phyloP scores from a whole-genome alignment of 305 asterid species.

The Fraxinus angustifolia region DNA sequence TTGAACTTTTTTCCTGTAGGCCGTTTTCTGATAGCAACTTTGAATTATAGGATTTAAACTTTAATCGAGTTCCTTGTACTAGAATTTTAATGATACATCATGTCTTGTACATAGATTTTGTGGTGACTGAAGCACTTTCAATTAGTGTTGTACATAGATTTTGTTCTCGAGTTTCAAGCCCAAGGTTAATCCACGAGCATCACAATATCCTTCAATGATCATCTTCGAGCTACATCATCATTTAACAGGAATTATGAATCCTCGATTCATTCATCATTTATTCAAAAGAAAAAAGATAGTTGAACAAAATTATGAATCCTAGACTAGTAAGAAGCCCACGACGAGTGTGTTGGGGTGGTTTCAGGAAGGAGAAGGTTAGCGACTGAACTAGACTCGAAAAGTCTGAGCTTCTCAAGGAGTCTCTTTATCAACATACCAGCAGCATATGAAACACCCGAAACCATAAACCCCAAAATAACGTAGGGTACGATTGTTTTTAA shows the following conservation, averaged over 20 bases:
- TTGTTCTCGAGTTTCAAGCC: neutral
- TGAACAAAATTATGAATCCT: neutral
- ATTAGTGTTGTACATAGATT: neutral
- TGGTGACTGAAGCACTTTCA: neutral
- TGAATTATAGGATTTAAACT: conserved; percentile 26
- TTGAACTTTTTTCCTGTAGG: conserved; percentile 11
- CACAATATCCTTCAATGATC: neutral
- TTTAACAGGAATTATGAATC: neutral
- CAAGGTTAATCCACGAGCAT: neutral
- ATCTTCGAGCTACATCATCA: neutral
- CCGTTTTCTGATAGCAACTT: conserved; percentile 23
- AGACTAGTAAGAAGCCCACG: conserved; percentile 42
- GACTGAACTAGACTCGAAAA: conserved; percentile 42
- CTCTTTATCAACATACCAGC: conserved; percentile 56
- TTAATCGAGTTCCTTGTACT: neutral
- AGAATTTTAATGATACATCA: too few species aligned
- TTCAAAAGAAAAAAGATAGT: neutral
- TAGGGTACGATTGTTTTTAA: conserved; percentile 44
- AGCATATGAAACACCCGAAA: conserved; percentile 62
- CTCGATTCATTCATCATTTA: neutral
- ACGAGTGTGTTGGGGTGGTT: conserved; percentile 24
- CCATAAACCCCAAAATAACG: conserved; percentile 50
- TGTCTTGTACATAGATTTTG: too few species aligned
- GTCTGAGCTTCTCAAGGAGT: conserved; percentile 53
- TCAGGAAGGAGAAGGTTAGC: conserved; percentile 24